Base-by-base conservation (phyloP, 495 filamentous ascomycete species). In the Aspergillus ostianus region DNA sequence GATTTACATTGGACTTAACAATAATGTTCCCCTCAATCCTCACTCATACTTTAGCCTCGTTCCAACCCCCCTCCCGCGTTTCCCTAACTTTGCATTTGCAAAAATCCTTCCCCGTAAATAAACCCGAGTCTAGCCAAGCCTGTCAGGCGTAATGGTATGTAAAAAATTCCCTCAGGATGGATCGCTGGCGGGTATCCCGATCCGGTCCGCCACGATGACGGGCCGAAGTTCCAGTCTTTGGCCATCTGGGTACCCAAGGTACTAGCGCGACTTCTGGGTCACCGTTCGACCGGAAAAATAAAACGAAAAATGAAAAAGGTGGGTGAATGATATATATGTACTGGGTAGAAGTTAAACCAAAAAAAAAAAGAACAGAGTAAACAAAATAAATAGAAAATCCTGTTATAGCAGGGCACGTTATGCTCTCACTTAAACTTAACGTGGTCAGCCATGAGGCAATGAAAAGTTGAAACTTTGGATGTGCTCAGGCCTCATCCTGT, bases 401-500 rank as follows among this genome's bases (percentile, higher is more conserved):
- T 15, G 8, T 13, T 21, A 54, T 54, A 46, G 17, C 41, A 41
- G n/a, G 26, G 30, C 32, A 32, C 52, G 52, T 54, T 54, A 54
- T 54, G 17, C 52, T 26, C 52, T 54, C 26, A 45, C 52, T 54
- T 54, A 54, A 26, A 45, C 52, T 54, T 54, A 54, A 26, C 45
- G 27, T 8, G 18, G 52, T 23, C 52, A 15, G 19, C 36, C 15
- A 54, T 20, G 32, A 54, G 32, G 21, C 58, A 53, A 47, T 46
- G 27, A 48, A 30, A n/a, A 50, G 48, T 21, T 49, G 58, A 55
- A 49, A 48, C 30, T 53, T 50, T 50, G 44, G 59, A 55, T 23
- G 27, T 50, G 59, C 59, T 61, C 59, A 61, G 59, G 59, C 59
- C 59, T 61, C 59, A 61, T 32, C 21, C 49, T 61, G 46, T 26